Conservation (phyloP, 2,329 filamentous ascomycete species). For the Nannizziopsis arthrosporioides region DNA sequence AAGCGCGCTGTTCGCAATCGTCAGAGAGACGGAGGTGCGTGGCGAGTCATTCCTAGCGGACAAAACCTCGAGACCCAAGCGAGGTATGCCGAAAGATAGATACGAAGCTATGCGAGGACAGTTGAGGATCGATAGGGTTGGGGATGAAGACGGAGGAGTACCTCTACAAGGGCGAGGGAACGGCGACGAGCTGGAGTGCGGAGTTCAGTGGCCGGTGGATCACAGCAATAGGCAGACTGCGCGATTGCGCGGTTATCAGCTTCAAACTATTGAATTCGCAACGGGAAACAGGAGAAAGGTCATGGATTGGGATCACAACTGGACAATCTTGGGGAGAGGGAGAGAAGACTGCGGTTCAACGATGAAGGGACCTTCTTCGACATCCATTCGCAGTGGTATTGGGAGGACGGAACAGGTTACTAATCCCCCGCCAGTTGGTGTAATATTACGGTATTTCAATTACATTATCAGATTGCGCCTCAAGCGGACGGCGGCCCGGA, state of each 20-base stretch:
- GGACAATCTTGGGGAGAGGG: not conserved
- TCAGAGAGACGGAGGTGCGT: constrained; percentile 28
- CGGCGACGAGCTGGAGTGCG: constrained; percentile 8
- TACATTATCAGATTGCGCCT: not conserved
- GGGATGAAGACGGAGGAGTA: constrained; percentile 2
- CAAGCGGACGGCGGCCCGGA: no score
- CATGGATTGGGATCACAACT: constrained; percentile 4
- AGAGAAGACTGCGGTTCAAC: not conserved
- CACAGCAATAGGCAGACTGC: constrained; percentile 2
- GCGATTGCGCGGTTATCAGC: not conserved
- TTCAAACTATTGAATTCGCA: not conserved
- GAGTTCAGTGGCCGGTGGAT: constrained; percentile 1
- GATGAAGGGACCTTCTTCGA: not conserved
- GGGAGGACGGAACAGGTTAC: constrained; percentile 3
- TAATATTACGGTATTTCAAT: constrained; percentile 8
- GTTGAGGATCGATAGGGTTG: constrained; percentile 1
- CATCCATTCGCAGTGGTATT: constrained; percentile 8
- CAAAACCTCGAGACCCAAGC: not conserved
- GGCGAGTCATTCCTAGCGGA: constrained; percentile 32
- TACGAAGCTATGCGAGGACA: not conserved
- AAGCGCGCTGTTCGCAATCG: constrained; percentile 25
- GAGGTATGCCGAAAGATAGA: not conserved
- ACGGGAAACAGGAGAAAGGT: not conserved
- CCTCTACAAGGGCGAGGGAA: not conserved
- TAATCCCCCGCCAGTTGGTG: not conserved